A percentile compares a stretch with the other conserved stretches of the same genome.
phyloP scores from a whole-genome alignment of 2,329 filamentous ascomycete species.

The Fusarium armeniacum region DNA sequence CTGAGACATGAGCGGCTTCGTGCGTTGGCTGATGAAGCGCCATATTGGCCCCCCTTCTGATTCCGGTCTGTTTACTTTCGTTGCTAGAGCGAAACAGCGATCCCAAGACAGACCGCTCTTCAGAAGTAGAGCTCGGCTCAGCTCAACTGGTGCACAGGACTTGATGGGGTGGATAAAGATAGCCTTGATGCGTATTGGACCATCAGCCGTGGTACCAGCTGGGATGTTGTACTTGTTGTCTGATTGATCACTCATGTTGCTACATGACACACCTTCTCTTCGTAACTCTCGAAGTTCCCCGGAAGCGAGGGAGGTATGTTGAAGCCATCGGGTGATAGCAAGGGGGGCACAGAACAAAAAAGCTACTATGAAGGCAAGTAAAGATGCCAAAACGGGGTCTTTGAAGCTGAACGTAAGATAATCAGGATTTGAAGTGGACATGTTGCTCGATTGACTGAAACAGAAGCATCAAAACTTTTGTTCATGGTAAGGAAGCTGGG shows the following conservation, averaged over 20 bases:
- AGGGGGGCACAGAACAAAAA: background rate
- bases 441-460: too few relatives aligned
- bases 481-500: too few relatives aligned
- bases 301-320: background rate
- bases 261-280: conserved; percentile 35
- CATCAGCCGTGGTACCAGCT: background rate
- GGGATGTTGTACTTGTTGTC: conserved; percentile 32
- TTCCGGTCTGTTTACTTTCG: conserved; percentile 46
- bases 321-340: background rate
- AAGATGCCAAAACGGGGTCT: too few relatives aligned
- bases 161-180: conserved; percentile 51
- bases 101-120: conserved; percentile 49
- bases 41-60: conserved; percentile 26
- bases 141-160: conserved; percentile 48
- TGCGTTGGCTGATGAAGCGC: conserved; percentile 51
- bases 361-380: background rate
- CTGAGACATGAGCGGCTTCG: conserved; percentile 39
- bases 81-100: conserved; percentile 50
- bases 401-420: too few relatives aligned
- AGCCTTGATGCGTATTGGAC: conserved; percentile 46
- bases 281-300: conserved; percentile 31
- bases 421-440: too few relatives aligned
- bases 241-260: conserved; percentile 50
- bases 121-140: conserved; percentile 42
- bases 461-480: too few relatives aligned